phyloP scores from a whole-genome alignment of 192 early-diverging fungal species.

The Umbelopsis sp. region DNA sequence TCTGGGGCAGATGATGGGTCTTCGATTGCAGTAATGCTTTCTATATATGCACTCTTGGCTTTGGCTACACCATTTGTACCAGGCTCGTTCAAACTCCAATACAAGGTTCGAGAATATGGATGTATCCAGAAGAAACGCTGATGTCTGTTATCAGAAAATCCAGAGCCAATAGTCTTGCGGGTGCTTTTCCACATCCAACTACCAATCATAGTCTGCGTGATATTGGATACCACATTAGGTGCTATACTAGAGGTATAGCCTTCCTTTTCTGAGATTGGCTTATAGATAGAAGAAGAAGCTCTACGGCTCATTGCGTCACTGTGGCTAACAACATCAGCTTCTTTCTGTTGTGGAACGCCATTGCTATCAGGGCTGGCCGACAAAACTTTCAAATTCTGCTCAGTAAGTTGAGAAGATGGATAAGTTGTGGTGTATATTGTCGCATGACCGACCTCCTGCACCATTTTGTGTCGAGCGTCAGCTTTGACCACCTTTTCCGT shows the following conservation, averaged over 20 bases:
- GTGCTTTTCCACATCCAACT: constrained; percentile 77
- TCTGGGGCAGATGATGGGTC: constrained; percentile 46
- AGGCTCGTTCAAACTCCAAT: constrained; percentile 73
- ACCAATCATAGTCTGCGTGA: constrained; percentile 83
- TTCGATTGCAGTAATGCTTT: constrained; percentile 56
- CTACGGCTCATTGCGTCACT: not conserved
- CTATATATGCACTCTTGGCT: constrained; percentile 61
- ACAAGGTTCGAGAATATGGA: constrained; percentile 76
- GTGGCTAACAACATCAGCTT: not conserved
- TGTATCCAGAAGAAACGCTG: constrained; percentile 81
- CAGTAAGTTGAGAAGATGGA: not conserved
- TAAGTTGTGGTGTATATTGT: constrained; percentile 12
- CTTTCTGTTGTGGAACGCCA: not conserved
- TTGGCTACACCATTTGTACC: constrained; percentile 44
- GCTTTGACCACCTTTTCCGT: too few relatives aligned
- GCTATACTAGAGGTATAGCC: constrained; percentile 9
- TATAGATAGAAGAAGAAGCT: constrained; percentile 8
- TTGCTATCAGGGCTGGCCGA: not conserved
- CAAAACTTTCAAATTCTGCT: constrained; percentile 5
- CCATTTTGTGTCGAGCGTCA: too few relatives aligned
- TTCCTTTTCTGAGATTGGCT: constrained; percentile 18
- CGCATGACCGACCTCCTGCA: not conserved
- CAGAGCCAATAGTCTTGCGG: constrained; percentile 48
- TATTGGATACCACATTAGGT: constrained; percentile 59
- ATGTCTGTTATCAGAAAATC: constrained; percentile 65